Evolutionary conservation across 192 early-diverging fungal species (phyloP).

Genomic region (Backusella tarrabulga): DNA sequence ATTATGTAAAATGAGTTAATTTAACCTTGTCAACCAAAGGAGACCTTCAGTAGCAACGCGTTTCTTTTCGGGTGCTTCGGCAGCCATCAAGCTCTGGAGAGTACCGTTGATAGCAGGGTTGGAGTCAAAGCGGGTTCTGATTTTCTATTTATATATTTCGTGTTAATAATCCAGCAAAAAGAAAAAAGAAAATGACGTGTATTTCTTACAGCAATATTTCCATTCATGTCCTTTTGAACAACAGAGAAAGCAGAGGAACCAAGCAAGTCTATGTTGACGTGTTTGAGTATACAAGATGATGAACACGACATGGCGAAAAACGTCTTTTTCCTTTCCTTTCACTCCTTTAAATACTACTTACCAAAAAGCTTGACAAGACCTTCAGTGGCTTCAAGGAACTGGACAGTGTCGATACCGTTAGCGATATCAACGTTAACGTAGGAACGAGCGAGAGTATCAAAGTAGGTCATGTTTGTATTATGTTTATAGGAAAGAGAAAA

Average conservation of each 20-base stretch:
- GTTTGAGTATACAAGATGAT: neutral
- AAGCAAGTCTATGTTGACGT: constrained; percentile 52
- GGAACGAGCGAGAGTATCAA: constrained; percentile 60
- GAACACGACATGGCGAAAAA: neutral
- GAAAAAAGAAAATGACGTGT: neutral
- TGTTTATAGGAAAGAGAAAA: constrained; percentile 1
- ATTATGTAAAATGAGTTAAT: constrained; percentile 3
- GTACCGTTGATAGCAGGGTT: constrained; percentile 71
- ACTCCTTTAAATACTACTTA: constrained; percentile 26
- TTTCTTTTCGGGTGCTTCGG: constrained; percentile 78
- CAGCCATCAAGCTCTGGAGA: constrained; percentile 77
- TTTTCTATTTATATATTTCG: constrained; percentile 58
- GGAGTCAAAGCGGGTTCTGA: constrained; percentile 67
- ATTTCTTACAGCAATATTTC: constrained; percentile 77
- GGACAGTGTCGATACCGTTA: constrained; percentile 68
- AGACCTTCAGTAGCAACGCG: constrained; percentile 87
- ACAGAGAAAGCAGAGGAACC: constrained; percentile 73
- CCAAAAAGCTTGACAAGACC: constrained; percentile 77
- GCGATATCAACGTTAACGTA: constrained; percentile 67
- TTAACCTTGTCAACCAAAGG: constrained; percentile 88
- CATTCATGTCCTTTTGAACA: constrained; percentile 92
- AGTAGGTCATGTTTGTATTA: constrained; percentile 46
- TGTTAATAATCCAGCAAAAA: neutral
- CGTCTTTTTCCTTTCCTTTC: neutral
- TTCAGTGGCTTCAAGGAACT: constrained; percentile 79